Conservation (phyloP, 2,329 filamentous ascomycete species). For the Thielaviopsis musarum region DNA sequence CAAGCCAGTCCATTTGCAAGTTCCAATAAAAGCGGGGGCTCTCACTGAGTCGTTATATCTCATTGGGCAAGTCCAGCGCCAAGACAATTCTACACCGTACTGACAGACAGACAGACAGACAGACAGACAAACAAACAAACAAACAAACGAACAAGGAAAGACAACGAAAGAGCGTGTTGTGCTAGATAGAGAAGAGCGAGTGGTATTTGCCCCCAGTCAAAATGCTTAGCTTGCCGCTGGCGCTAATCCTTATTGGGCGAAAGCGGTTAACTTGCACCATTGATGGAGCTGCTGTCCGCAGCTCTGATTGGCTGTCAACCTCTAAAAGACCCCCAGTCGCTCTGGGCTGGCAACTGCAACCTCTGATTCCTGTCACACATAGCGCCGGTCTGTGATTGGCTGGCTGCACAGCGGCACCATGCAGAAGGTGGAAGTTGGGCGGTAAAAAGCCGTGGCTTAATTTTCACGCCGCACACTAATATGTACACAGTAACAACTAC, state of each 20-base stretch:
- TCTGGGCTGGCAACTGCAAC: neutral
- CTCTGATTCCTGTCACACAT: neutral
- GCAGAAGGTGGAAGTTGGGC: neutral
- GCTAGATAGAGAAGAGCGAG: neutral
- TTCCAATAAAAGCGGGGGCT: neutral
- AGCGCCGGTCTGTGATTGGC: neutral
- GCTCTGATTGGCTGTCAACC: neutral
- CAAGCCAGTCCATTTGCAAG: neutral
- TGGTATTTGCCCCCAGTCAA: neutral
- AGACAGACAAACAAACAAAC: neutral
- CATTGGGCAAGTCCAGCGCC: neutral
- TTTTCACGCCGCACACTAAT: no score
- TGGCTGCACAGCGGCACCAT: neutral
- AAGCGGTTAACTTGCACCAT: neutral
- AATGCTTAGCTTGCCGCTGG: slow-evolving; percentile 3
- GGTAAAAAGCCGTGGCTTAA: neutral
- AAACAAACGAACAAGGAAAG: neutral
- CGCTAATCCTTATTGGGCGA: slow-evolving; percentile 8
- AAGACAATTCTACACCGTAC: no score
- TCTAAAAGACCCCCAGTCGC: neutral
- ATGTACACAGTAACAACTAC: no score
- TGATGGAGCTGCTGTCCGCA: neutral
- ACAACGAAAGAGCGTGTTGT: neutral
- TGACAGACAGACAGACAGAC: no score
- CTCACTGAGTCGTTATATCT: neutral